phyloP scores from a whole-genome alignment of 2,329 filamentous ascomycete genomes.

The Proliferodiscus dingleyae region DNA sequence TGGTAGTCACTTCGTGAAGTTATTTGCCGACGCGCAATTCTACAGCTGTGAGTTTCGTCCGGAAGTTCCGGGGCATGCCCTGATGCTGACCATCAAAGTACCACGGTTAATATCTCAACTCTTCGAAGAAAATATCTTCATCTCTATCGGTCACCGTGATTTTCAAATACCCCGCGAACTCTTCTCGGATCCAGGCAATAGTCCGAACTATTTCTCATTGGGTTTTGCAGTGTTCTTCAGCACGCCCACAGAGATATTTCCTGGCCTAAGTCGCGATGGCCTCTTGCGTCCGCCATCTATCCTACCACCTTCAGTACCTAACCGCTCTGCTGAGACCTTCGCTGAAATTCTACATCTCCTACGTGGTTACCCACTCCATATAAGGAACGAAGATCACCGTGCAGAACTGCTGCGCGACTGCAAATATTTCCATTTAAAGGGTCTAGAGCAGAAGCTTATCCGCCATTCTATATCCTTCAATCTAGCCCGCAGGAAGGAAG shows the following conservation, averaged over 20 bases:
- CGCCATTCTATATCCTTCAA: constrained; percentile 74
- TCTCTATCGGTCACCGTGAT: constrained; percentile 78
- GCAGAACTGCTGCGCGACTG: constrained; percentile 76
- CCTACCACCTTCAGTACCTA: constrained; percentile 73
- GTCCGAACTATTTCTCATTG: constrained; percentile 92
- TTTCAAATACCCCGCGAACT: constrained; percentile 89
- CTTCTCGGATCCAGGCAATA: constrained; percentile 79
- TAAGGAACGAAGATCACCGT: constrained; percentile 72
- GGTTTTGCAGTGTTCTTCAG: constrained; percentile 87
- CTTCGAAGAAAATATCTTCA: constrained; percentile 87
- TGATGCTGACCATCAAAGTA: constrained; percentile 47
- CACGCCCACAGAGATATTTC: constrained; percentile 74
- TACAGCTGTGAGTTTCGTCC: constrained; percentile 62
- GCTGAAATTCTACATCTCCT: constrained; percentile 76
- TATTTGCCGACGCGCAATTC: constrained; percentile 94
- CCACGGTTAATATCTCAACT: constrained; percentile 86
- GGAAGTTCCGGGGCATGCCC: background rate
- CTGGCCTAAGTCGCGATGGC: constrained; percentile 71
- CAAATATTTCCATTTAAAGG: constrained; percentile 89
- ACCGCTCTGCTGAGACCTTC: constrained; percentile 78
- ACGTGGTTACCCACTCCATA: constrained; percentile 75
- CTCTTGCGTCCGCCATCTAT: constrained; percentile 86
- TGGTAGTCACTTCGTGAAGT: constrained; percentile 80
- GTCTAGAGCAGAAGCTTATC: constrained; percentile 81
- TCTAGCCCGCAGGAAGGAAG: constrained; percentile 57